A percentile compares a stretch with the other conserved stretches of the same genome.
Evolutionary conservation across 805 yeast genomes (phyloP).

Genomic region (Starmerella floris): DNA sequence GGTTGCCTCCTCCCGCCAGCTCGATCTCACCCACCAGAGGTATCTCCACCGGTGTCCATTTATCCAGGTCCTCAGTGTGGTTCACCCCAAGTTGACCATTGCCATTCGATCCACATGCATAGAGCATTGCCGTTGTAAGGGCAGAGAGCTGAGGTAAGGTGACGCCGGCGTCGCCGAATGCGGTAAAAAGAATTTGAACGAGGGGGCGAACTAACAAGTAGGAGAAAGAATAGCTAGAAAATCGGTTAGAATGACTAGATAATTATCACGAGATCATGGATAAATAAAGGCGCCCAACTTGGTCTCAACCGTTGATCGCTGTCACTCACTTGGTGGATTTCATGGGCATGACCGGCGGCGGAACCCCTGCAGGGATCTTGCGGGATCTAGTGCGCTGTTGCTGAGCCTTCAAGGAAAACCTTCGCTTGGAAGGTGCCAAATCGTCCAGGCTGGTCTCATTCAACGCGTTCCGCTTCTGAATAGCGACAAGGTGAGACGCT

Average conservation of each 20-base stretch:
- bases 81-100: slow-evolving; percentile 55
- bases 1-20: slow-evolving; percentile 75
- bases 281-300: not conserved
- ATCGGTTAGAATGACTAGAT: no score
- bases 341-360: slow-evolving; percentile 11
- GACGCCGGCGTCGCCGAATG: no score
- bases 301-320: not conserved
- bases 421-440: not conserved
- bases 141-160: no score
- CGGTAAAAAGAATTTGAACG: no score
- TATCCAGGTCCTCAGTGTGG: slow-evolving; percentile 37
- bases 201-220: no score
- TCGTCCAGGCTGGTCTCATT: not conserved
- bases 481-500: not conserved
- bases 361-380: slow-evolving; percentile 3
- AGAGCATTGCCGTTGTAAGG: slow-evolving; percentile 14
- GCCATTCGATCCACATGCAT: slow-evolving; percentile 78
- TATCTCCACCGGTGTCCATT: slow-evolving; percentile 22
- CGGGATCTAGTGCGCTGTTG: not conserved
- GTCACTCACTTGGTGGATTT: not conserved
- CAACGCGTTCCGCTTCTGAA: not conserved
- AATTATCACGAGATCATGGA: not conserved
- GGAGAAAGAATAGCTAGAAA: no score
- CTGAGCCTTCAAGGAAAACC: not conserved
- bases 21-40: slow-evolving; percentile 5